Evolutionary conservation across 2,329 filamentous ascomycete genomes (phyloP).

Genomic region (Metarhizium humberi): DNA sequence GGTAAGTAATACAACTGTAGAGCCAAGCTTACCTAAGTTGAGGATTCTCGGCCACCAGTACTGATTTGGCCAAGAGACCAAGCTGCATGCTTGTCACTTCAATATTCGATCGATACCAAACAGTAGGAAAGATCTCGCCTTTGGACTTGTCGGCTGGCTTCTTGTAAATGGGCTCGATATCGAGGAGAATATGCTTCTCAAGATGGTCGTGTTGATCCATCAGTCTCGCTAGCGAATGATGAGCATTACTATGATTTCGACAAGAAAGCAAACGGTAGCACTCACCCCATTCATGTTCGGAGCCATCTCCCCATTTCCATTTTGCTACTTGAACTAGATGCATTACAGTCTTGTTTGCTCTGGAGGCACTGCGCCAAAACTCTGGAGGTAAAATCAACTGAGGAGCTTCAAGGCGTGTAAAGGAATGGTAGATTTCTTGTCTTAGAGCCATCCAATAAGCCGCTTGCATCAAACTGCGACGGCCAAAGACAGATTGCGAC

Average conservation of each 20-base stretch:
- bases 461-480: conserved; percentile 26
- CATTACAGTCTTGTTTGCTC: conserved; percentile 30
- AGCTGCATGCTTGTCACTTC: conserved; percentile 32
- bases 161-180: conserved; percentile 25
- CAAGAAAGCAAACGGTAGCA: background rate
- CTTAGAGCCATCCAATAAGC: conserved; percentile 32
- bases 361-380: conserved; percentile 24
- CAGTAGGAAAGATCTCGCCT: conserved; percentile 29
- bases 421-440: conserved; percentile 31
- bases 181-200: conserved; percentile 21
- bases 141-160: conserved; percentile 23
- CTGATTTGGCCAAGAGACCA: conserved; percentile 28
- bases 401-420: conserved; percentile 27
- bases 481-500: conserved; percentile 25
- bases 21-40: conserved; percentile 19
- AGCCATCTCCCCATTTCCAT: conserved; percentile 29
- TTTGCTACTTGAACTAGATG: conserved; percentile 31
- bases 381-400: conserved; percentile 26
- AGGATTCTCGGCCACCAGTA: conserved; percentile 30
- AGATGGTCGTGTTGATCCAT: conserved; percentile 26
- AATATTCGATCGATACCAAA: conserved; percentile 29
- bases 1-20: no score
- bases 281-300: conserved; percentile 28
- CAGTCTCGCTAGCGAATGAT: conserved; percentile 18
- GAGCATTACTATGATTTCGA: background rate